phyloP scores from a whole-genome alignment of 129 eudicot species.

The Helianthus tuberosus region DNA sequence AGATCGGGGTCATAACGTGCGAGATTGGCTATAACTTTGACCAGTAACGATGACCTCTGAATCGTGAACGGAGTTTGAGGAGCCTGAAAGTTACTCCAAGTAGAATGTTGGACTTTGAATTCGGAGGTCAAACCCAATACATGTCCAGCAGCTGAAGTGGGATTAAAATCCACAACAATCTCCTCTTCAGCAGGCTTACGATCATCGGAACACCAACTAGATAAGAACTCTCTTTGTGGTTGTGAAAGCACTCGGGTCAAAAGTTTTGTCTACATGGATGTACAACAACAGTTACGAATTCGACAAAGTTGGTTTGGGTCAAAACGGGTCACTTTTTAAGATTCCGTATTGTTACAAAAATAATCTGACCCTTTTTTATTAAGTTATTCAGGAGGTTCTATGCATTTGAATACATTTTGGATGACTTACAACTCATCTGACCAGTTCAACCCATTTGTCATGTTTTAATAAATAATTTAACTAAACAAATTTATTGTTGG shows the following conservation, averaged over 20 bases:
- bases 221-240: slow-evolving; percentile 60
- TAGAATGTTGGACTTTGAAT: slow-evolving; percentile 28
- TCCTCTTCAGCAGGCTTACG: slow-evolving; percentile 63
- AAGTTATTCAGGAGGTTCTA: too few relatives aligned
- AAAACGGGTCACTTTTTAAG: too few relatives aligned
- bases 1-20: slow-evolving; percentile 56
- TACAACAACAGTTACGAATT: not conserved
- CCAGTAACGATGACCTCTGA: slow-evolving; percentile 74
- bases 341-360: too few relatives aligned
- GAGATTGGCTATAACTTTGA: slow-evolving; percentile 80
- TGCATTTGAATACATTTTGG: too few relatives aligned
- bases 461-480: not conserved
- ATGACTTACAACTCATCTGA: too few relatives aligned
- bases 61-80: slow-evolving; percentile 63
- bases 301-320: not conserved
- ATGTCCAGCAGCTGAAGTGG: slow-evolving; percentile 52
- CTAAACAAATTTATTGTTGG: too few relatives aligned
- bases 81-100: slow-evolving; percentile 40
- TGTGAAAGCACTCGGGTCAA: slow-evolving; percentile 54
- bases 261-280: slow-evolving; percentile 55
- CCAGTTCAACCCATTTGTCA: not conserved
- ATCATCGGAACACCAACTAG: slow-evolving; percentile 84
- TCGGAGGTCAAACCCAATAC: slow-evolving; percentile 37
- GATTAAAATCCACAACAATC: slow-evolving; percentile 62
- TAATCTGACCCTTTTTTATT: too few relatives aligned